Evolutionary conservation across 768 basidiomycete species (phyloP).

Genomic region (Amanita brunnescens): DNA sequence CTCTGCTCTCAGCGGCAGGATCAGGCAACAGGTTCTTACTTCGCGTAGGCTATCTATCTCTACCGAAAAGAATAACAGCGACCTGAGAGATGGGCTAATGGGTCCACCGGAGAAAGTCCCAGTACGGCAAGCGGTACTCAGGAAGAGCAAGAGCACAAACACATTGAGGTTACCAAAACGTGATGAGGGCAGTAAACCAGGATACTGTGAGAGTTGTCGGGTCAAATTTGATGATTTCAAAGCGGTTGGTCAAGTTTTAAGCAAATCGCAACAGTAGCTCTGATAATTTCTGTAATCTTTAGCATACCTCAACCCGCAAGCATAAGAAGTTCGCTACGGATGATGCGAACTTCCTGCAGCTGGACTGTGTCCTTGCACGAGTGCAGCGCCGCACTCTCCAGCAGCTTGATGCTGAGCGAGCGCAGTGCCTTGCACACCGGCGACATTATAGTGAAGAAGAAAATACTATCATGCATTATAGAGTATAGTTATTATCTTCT

Average conservation of each 20-base stretch:
- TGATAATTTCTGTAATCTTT: neutral
- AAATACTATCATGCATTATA: neutral
- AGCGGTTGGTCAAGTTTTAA: conserved; percentile 39
- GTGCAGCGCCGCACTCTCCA: conserved; percentile 38
- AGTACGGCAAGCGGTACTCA: conserved; percentile 40
- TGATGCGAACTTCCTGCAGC: conserved; percentile 64
- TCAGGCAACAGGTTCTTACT: conserved; percentile 61
- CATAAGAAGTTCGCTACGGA: conserved; percentile 81
- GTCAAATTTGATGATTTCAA: conserved; percentile 84
- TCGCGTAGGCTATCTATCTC: conserved; percentile 39
- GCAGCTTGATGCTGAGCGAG: conserved; percentile 22
- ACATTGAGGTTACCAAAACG: conserved; percentile 66
- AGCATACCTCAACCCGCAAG: conserved; percentile 69
- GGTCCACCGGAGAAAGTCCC: conserved; percentile 61
- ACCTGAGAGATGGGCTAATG: conserved; percentile 38
- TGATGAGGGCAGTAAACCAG: conserved; percentile 84
- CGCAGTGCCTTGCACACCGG: conserved; percentile 13
- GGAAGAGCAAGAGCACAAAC: conserved; percentile 77
- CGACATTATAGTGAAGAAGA: neutral
- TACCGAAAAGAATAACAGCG: conserved; percentile 17
- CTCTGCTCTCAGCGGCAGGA: conserved; percentile 41
- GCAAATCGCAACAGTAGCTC: conserved; percentile 1
- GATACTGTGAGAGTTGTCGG: conserved; percentile 97
- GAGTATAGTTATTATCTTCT: neutral
- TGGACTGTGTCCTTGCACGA: conserved; percentile 67